phyloP scores from a whole-genome alignment of 2,329 filamentous ascomycete species.

The Metarhizium anisopliae region DNA sequence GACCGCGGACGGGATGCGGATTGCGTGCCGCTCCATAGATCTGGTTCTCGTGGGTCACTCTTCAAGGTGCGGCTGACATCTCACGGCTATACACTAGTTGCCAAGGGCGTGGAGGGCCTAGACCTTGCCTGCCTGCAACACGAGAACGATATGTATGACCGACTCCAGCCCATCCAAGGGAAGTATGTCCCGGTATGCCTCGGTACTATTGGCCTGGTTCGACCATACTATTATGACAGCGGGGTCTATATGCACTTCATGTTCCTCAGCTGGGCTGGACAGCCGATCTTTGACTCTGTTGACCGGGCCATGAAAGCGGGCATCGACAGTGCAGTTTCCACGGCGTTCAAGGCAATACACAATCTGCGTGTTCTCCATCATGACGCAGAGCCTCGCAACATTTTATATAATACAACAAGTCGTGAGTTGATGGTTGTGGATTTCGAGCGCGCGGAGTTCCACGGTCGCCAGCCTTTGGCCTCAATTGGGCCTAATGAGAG shows the following conservation, averaged over 20 bases:
- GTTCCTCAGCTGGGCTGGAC: conserved; percentile 23
- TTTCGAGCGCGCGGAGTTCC: conserved; percentile 20
- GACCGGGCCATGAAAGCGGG: conserved; percentile 1
- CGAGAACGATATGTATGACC: conserved; percentile 22
- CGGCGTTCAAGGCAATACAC: conserved; percentile 9
- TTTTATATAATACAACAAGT: conserved; percentile 18
- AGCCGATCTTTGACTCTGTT: conserved; percentile 1
- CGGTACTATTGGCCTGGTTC: conserved; percentile 18
- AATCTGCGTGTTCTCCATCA: conserved; percentile 15
- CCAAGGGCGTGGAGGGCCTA: conserved; percentile 25
- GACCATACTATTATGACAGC: conserved; percentile 22
- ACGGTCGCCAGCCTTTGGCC: conserved; percentile 12
- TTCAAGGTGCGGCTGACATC: conserved; percentile 28
- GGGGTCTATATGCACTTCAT: conserved; percentile 22
- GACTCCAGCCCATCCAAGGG: conserved; percentile 21
- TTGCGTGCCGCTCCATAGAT: conserved; percentile 18
- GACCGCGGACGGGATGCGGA: conserved; percentile 23
- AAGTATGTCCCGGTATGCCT: conserved; percentile 25
- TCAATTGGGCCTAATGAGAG: conserved; percentile 10
- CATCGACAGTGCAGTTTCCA: neutral
- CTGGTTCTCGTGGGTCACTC: conserved; percentile 20
- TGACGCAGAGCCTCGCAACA: conserved; percentile 21
- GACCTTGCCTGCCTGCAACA: conserved; percentile 15
- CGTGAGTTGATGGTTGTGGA: conserved; percentile 22
- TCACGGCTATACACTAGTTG: conserved; percentile 28